Conservation (phyloP, 805 yeast species). For the Starmerella floris region DNA sequence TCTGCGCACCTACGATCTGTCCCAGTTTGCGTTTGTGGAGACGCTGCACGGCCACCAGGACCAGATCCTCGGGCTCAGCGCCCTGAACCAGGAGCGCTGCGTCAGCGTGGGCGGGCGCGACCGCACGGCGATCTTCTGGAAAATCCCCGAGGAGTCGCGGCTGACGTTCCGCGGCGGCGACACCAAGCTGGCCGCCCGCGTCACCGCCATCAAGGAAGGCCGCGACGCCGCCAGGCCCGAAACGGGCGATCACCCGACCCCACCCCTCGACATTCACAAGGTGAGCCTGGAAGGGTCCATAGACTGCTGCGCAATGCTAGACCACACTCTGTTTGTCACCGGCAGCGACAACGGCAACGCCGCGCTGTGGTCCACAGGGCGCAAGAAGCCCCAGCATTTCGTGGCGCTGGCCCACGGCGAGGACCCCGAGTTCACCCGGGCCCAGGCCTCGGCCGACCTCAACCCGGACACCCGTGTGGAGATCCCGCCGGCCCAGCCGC, state of each 20-base stretch:
- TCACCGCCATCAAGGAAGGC: background rate
- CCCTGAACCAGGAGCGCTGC: slow-evolving; percentile 78
- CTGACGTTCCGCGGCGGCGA: slow-evolving; percentile 90
- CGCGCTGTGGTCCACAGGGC: slow-evolving; percentile 77
- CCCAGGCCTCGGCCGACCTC: slow-evolving; percentile 42
- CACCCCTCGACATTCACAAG: slow-evolving; percentile 6
- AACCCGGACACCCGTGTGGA: slow-evolving; percentile 17
- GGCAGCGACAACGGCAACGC: slow-evolving; percentile 91
- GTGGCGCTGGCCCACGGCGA: slow-evolving; percentile 67
- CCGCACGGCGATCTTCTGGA: slow-evolving; percentile 92
- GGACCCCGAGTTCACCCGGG: slow-evolving; percentile 35
- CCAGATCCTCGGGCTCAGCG: slow-evolving; percentile 63
- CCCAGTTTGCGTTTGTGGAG: slow-evolving; percentile 80
- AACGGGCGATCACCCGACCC: slow-evolving; percentile 1
- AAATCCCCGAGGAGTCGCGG: slow-evolving; percentile 87
- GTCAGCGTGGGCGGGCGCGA: slow-evolving; percentile 93
- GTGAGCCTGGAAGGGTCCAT: slow-evolving; percentile 59
- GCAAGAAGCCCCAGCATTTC: slow-evolving; percentile 72
- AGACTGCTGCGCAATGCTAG: slow-evolving; percentile 81
- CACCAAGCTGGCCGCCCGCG: slow-evolving; percentile 25
- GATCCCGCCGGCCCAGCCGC: slow-evolving; percentile 63
- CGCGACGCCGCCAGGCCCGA: background rate
- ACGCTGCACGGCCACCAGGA: slow-evolving; percentile 94
- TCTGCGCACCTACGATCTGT: slow-evolving; percentile 73
- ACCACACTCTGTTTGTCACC: slow-evolving; percentile 82